Percentiles rank a stretch among this genome's conserved stretches.
Conservation (phyloP, 2,329 filamentous ascomycete species). For the Botrytis paeoniae region DNA sequence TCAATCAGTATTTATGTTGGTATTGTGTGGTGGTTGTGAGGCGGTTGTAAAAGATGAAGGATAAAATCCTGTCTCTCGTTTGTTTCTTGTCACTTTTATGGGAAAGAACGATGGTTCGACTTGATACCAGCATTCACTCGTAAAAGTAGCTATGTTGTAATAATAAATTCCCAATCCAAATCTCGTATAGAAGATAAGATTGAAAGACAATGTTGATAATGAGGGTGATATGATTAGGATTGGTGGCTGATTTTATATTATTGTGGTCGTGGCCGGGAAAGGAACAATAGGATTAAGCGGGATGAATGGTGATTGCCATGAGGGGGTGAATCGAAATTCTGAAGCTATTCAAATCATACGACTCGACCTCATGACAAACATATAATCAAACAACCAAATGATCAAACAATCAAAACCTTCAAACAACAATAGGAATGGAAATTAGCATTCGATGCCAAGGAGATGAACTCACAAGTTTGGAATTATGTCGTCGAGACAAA, state of each 20-base stretch:
- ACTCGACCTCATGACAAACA: background rate
- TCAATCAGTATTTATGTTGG: constrained; percentile 25
- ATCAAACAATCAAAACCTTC: background rate
- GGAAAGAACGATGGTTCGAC: constrained; percentile 11
- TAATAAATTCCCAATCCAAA: background rate
- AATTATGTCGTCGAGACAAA: constrained; percentile 4
- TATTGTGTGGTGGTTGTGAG: constrained; percentile 8
- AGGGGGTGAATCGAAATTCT: constrained; percentile 11
- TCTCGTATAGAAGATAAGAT: background rate
- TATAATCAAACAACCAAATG: background rate
- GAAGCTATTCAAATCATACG: constrained; percentile 15
- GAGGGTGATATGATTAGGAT: background rate
- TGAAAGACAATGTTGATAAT: constrained; percentile 3
- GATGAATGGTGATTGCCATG: background rate
- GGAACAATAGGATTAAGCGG: background rate
- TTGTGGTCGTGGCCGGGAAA: background rate
- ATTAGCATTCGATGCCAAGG: background rate
- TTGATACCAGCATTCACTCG: constrained; percentile 13
- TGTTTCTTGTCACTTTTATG: constrained; percentile 4
- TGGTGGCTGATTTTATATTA: background rate
- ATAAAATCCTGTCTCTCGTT: background rate
- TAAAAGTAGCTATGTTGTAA: background rate
- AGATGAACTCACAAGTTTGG: constrained; percentile 2
- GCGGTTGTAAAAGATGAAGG: background rate
- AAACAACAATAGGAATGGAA: background rate